Evolutionary conservation across 495 filamentous ascomycete species (phyloP).

Genomic region (Lasiosphaeris hirsuta): DNA sequence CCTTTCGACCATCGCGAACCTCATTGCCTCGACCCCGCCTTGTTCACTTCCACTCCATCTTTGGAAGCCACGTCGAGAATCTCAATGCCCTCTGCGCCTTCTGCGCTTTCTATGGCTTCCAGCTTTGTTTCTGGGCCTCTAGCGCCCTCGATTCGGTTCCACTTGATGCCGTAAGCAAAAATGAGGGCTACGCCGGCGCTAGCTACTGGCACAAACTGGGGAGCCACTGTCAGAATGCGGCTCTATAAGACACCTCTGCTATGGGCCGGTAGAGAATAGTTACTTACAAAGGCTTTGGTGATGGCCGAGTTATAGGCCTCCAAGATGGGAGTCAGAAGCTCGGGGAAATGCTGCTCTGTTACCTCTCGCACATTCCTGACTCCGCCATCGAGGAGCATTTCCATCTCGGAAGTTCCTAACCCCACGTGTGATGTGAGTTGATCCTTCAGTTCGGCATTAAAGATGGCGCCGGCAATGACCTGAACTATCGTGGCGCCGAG

Average conservation of each 20-base stretch:
- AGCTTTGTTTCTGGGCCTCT: no score
- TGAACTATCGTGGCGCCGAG: slow-evolving; percentile 20
- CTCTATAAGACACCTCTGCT: no score
- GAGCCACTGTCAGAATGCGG: not conserved
- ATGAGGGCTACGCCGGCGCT: not conserved
- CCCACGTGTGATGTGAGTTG: slow-evolving; percentile 5
- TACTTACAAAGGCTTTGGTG: slow-evolving; percentile 17
- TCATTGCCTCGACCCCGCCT: no score
- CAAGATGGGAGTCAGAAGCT: slow-evolving; percentile 3
- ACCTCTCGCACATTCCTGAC: slow-evolving; percentile 2
- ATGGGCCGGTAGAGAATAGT: not conserved
- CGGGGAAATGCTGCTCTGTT: not conserved
- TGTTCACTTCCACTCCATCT: no score
- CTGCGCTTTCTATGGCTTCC: no score
- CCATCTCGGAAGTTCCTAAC: not conserved
- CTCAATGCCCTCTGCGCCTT: no score
- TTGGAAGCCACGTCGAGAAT: no score
- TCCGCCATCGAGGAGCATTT: slow-evolving; percentile 5
- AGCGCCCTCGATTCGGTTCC: no score
- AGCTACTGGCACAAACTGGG: not conserved
- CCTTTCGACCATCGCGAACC: no score
- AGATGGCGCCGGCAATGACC: slow-evolving; percentile 19
- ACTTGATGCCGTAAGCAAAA: not conserved
- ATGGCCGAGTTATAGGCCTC: slow-evolving; percentile 19
- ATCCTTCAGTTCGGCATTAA: slow-evolving; percentile 7